Base-by-base conservation (phyloP, 495 filamentous ascomycete genomes). In the Podospora australis region DNA sequence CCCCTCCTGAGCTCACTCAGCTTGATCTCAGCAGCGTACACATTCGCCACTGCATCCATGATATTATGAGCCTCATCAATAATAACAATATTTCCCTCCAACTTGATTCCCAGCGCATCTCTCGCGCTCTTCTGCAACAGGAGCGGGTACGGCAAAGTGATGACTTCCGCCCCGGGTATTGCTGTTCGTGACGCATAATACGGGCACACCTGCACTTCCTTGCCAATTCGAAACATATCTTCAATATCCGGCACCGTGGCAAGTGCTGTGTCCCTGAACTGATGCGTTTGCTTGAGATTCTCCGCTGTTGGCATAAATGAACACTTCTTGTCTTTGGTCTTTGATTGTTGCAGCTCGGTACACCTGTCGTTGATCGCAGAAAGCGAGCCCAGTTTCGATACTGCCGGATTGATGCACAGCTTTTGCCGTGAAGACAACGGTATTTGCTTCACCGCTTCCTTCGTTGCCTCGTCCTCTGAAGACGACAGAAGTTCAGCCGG, bases 1-100 rank as follows among this genome's bases (percentile, higher is more conserved):
- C 86, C 83, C 21, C 71, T 75, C 46, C 82, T 75, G 14, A 97
- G 66, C 53, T 96, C 90, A 19, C 60, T 63, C 4, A 91, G 71
- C 8, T 81, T 79, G 21, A 97, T 75, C 30, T 82, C 78, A 4
- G 87, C 78, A 1, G 92, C 94, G 59, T 97, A 80, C 43, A 96
- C 91, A 19, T 80, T 83, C 1, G 87, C 78, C 36, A 98, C 90
- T 2, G 91, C 87, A 64, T 96, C 90, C 82, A 96, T 96, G 24
- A 98, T 77, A 62, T 98, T 98, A 60, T 98, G 92, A 1, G 94
- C 92, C 69, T 98, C 92, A 57, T 98, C 92, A 53, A 98, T 87
- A 35, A 98, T 85, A 19, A 98, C 78, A 2, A 97, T 74, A 62
- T 96, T 90, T 6, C 80, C 84, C 55, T 90, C 89, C 8, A 98